Percentiles rank a stretch among this genome's conserved stretches.
Evolutionary conservation across 495 filamentous ascomycete species (phyloP).

Genomic region (Hypoxylon crocopeplum): DNA sequence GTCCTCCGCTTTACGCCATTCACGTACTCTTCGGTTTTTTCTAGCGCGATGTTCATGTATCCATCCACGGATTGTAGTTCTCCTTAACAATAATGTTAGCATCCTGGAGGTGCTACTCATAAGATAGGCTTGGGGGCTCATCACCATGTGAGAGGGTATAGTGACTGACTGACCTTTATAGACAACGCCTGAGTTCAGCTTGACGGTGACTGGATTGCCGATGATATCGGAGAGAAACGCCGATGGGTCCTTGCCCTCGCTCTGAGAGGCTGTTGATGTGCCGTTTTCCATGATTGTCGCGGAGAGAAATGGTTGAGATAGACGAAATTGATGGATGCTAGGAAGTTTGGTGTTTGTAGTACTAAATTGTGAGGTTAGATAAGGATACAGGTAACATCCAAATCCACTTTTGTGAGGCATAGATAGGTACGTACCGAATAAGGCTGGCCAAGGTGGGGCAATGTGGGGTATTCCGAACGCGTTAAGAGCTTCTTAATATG

Average conservation of each 20-base stretch:
- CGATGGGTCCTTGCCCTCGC: constrained; percentile 85
- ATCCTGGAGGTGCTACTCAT: background rate
- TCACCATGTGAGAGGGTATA: background rate
- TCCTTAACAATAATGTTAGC: constrained; percentile 56
- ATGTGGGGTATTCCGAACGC: background rate
- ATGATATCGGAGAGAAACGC: constrained; percentile 91
- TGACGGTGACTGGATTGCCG: constrained; percentile 88
- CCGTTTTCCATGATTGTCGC: constrained; percentile 74
- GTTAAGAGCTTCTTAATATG: too few relatives aligned
- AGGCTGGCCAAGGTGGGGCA: background rate
- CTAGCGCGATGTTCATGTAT: constrained; percentile 98
- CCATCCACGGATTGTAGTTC: constrained; percentile 98
- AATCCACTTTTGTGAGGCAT: too few relatives aligned
- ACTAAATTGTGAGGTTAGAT: background rate
- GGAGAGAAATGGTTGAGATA: background rate
- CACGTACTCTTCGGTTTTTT: constrained; percentile 91
- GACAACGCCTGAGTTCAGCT: constrained; percentile 92
- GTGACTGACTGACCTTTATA: constrained; percentile 76
- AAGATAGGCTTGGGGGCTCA: too few relatives aligned
- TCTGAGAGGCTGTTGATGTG: constrained; percentile 43
- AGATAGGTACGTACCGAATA: too few relatives aligned
- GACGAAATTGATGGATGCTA: constrained; percentile 2
- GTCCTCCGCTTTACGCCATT: constrained; percentile 78
- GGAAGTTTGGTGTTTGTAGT: background rate
- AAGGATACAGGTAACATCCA: too few relatives aligned